Conservation (phyloP, 2,329 filamentous ascomycete species). For the Sporothrix globosa region DNA sequence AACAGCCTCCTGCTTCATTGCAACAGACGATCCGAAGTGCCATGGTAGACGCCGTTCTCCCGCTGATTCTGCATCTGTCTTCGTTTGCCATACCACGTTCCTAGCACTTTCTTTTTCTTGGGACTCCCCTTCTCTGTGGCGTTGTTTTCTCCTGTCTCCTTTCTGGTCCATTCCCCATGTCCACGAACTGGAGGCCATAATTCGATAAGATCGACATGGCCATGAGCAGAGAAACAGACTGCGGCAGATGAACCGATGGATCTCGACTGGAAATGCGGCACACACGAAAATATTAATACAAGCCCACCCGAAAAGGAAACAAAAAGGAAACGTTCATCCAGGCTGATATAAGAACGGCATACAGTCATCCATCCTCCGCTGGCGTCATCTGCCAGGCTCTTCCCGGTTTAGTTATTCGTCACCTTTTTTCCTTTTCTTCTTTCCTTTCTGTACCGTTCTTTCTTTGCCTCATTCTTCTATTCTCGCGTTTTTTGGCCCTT, state of each 20-base stretch:
- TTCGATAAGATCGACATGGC: constrained; percentile 17
- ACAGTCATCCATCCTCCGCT: background rate
- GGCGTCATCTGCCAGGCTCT: background rate
- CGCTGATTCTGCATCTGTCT: too few species aligned
- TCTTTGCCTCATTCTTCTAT: background rate
- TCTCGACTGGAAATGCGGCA: background rate
- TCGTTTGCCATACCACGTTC: too few species aligned
- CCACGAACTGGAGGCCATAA: constrained; percentile 12
- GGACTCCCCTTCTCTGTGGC: background rate
- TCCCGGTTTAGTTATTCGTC: background rate
- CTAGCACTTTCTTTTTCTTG: background rate
- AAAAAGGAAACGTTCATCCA: too few species aligned
- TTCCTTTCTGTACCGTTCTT: background rate
- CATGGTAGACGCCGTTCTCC: too few species aligned
- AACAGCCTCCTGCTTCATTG: constrained; percentile 13
- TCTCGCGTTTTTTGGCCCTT: background rate
- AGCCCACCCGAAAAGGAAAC: background rate
- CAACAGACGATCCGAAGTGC: constrained; percentile 10
- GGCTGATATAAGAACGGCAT: background rate
- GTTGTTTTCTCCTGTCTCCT: background rate
- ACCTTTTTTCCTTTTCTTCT: background rate
- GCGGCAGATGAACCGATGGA: background rate
- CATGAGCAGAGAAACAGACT: background rate
- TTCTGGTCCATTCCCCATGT: background rate
- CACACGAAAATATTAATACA: background rate